Conservation (phyloP, 2,329 filamentous ascomycete species). For the Bisporella sp. region DNA sequence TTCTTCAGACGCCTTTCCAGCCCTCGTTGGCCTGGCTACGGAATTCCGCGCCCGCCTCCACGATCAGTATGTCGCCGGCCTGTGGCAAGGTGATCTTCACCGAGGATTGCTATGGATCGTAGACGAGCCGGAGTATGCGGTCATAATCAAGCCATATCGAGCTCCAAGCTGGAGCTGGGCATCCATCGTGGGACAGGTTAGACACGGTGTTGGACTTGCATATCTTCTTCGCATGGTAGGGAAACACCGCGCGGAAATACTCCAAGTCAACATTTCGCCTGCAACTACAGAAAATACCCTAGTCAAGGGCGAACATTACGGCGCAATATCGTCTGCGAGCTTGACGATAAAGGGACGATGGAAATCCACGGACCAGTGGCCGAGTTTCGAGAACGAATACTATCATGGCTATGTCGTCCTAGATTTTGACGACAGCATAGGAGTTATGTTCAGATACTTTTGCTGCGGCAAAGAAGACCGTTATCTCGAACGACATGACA, state of each 20-base stretch:
- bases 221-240: neutral
- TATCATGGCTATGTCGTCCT: neutral
- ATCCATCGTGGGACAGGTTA: constrained; percentile 4
- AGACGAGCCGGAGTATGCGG: too few relatives aligned
- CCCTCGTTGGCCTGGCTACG: constrained; percentile 6
- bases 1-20: constrained; percentile 4
- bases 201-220: constrained; percentile 3
- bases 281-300: too few relatives aligned
- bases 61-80: constrained; percentile 7
- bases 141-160: constrained; percentile 1
- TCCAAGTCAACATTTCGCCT: neutral
- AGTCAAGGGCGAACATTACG: too few relatives aligned
- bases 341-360: constrained; percentile 4
- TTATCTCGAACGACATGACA: constrained; percentile 2
- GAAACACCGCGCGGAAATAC: neutral
- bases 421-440: neutral
- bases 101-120: constrained; percentile 4
- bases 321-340: neutral
- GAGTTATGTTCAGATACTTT: constrained; percentile 8
- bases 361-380: constrained; percentile 1
- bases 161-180: constrained; percentile 11
- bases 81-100: constrained; percentile 6
- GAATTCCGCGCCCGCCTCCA: constrained; percentile 1
- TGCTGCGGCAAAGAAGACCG: neutral
- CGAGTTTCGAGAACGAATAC: constrained; percentile 1